Conservation (phyloP, 306 rosid genomes). For the Vigna nakashimae region DNA sequence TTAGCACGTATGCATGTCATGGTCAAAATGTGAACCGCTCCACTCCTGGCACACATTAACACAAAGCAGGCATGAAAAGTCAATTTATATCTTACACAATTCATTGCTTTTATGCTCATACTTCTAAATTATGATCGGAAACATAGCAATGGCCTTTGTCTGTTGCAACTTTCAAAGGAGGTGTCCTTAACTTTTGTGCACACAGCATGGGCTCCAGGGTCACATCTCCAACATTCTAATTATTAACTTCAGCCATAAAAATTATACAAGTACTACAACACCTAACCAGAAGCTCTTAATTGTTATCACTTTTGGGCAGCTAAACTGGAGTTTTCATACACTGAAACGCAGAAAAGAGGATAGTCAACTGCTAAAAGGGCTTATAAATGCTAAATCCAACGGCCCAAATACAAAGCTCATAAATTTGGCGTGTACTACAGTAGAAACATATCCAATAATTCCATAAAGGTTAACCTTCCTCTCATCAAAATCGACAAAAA, state of each 20-base stretch:
- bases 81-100: neutral
- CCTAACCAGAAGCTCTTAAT: conserved; percentile 19
- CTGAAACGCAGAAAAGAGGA: conserved; percentile 24
- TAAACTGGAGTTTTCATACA: conserved; percentile 4
- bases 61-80: conserved; percentile 25
- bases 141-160: conserved; percentile 18
- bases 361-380: neutral
- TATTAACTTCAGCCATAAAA: conserved; percentile 9
- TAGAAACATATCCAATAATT: conserved; percentile 22
- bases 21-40: neutral
- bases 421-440: conserved; percentile 31
- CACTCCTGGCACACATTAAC: conserved; percentile 6
- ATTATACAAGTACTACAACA: conserved; percentile 1
- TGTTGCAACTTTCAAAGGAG: neutral
- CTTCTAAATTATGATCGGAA: neutral
- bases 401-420: neutral
- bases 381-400: conserved; percentile 39
- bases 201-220: conserved; percentile 6
- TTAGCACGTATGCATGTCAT: conserved; percentile 8
- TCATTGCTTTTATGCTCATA: conserved; percentile 10
- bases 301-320: conserved; percentile 1
- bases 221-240: conserved; percentile 7
- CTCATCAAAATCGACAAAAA: conserved; percentile 33
- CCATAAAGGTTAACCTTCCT: neutral
- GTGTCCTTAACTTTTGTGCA: conserved; percentile 25